Evolutionary conservation across 768 basidiomycete species (phyloP), one percentile per base, ranked within the genome.

Genomic region (Boletus barrowsii): DNA sequence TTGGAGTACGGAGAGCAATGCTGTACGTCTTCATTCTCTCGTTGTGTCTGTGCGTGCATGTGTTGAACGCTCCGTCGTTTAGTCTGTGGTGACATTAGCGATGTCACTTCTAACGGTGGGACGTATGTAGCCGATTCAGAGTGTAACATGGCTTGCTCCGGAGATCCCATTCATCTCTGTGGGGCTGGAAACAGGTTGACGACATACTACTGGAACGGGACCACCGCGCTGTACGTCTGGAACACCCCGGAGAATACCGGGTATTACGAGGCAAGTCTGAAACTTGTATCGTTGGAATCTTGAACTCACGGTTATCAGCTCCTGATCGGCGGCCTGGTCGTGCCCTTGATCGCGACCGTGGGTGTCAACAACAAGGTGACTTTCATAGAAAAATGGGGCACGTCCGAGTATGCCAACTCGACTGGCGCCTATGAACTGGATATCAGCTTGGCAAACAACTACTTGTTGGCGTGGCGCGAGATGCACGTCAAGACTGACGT

Each of bases 391-490:
- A 92, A 91, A 66, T 71, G 51, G 3, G 86, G 87, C 10, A 89
- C 88, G 26, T 77, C 77, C 52, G 80, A 81, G 36, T 83, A 75
- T 51, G 53, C 64, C 4, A 89, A 89, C 67, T 77, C 84, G 5
- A 89, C 90, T 15, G 89, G 88, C 10, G 88, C 87, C 1, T 90
- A 89, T 57, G 90, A 92, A 58, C 73, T 92, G 24, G 89, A 90
- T 62, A 67, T 84, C 39, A 83, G 76, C 29, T 72, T 90, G 33
- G 75, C 74, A 0, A 55, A 74, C 55, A 70, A 77, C 32, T 74
- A 73, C 51, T 8, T 40, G 20, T 56, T 68, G 51, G 80, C 87
- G 7, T 92, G 87, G 87, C 84, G 88, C 39, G 77, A 76, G 56
- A 88, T 91, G 86, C 83, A 90, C 56, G 71, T 89, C 59, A 75